Conservation (phyloP, 768 basidiomycete genomes). For the Russula griseocarnosa region DNA sequence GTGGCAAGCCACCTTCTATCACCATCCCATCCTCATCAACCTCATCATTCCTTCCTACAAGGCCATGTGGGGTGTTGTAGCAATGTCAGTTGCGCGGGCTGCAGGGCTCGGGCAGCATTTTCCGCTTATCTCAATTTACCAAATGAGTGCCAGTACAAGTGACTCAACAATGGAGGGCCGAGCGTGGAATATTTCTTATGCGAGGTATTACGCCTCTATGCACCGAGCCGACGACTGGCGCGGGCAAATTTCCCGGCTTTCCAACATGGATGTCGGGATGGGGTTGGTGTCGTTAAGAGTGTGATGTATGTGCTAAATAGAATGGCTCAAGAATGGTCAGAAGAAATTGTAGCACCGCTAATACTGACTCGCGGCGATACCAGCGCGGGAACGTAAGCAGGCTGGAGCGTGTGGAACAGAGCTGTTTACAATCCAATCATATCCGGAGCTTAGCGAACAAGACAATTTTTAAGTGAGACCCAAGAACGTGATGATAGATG, state of each 20-base stretch:
- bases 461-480: not conserved
- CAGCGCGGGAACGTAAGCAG: not conserved
- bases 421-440: not conserved
- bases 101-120: not conserved
- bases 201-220: not conserved
- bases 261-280: too few species aligned
- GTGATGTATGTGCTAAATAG: too few species aligned
- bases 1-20: not conserved
- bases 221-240: not conserved
- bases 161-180: not conserved
- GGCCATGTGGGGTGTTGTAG: not conserved
- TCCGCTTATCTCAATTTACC: not conserved
- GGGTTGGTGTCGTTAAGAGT: too few species aligned
- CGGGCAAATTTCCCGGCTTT: not conserved
- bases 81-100: not conserved
- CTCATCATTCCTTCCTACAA: not conserved
- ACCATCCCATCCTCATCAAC: not conserved
- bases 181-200: not conserved
- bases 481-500: constrained; percentile 35
- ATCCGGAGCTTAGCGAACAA: too few species aligned
- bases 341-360: too few species aligned
- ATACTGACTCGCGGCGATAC: not conserved
- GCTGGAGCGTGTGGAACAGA: not conserved
- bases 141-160: not conserved
- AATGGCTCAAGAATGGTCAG: not conserved